Percentiles rank a stretch among this genome's conserved stretches.
These are phyloP conservation scores for Termitomyces sp. DNA, from an alignment of 768 basidiomycete genomes.

Conservation along the genomic window DNA sequence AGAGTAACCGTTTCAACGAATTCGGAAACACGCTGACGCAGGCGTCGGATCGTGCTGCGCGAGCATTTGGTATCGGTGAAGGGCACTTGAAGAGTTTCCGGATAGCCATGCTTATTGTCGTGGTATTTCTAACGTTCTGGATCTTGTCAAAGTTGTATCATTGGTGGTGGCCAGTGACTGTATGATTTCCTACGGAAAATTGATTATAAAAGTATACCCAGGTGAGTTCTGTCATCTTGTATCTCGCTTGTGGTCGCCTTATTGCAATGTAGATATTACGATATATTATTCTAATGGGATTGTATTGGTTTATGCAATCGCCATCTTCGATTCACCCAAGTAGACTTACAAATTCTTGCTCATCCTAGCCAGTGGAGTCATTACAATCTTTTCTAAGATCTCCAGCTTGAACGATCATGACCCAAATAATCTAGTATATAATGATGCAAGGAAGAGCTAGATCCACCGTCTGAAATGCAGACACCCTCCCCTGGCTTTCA, in stretches of 20 bases:
- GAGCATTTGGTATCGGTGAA: conserved; percentile 67
- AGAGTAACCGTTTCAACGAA: conserved; percentile 59
- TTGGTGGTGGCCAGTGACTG: conserved; percentile 35
- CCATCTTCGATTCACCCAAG: neutral
- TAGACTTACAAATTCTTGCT: neutral
- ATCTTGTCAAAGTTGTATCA: conserved; percentile 42
- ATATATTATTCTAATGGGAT: neutral
- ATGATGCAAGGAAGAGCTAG: neutral
- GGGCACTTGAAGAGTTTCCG: conserved; percentile 67
- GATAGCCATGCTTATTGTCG: conserved; percentile 56
- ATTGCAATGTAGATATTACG: neutral
- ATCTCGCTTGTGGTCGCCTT: neutral
- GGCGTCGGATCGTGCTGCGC: conserved; percentile 62
- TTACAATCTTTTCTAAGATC: neutral
- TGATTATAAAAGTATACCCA: conserved; percentile 6
- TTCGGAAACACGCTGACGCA: conserved; percentile 59
- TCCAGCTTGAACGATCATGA: neutral
- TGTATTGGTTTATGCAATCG: neutral
- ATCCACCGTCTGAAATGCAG: neutral
- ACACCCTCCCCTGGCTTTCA: neutral
- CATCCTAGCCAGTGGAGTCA: neutral
- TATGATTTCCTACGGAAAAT: neutral
- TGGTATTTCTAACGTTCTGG: conserved; percentile 51
- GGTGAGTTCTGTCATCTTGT: neutral
- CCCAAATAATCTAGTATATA: neutral